Evolutionary conservation across 1,284 basidiomycete species (phyloP), one percentile per base, ranked within the genome.

Genomic region (Ceratobasidium sp.): DNA sequence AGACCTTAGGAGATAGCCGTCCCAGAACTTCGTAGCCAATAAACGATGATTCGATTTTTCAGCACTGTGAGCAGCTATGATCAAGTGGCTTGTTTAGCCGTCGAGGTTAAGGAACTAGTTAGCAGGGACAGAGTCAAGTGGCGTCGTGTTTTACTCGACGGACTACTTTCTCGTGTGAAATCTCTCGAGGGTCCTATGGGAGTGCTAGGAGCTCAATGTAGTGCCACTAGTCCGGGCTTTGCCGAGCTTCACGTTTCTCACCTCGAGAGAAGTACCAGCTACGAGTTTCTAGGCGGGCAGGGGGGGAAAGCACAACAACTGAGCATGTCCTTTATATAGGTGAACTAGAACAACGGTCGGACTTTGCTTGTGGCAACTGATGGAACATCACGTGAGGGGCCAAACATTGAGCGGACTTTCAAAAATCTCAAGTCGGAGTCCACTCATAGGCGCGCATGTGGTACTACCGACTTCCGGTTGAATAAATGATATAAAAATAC

Each of bases 381-480:
- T 39, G 8, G 58, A 20, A 5, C 28, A 13, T 58, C 35, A 61
- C 58, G 58, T 61, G 58, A 61, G 8, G 1, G 35, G 13, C 58
- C 58, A 61, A 61, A 61, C 35, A 61, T 39, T 39, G n/a, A 61
- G 58, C 58, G 58, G 58, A 61, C 58, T 61, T 61, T 61, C 6
- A 60, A 61, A 60, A 61, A n/a, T 42, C n/a, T 31, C 17, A 31
- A 10, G 49, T 28, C 31, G 20, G 58, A 11, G 17, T n/a, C 58
- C 35, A 13, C 15, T 58, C 17, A 31, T n/a, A 23, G 58, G 31
- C 31, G 35, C n/a, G 35, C n/a, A 39, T 53, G 49, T 53, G 54
- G 26, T 45, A 26, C 54, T 31, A 28, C 10, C 26, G 20, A 53
- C 17, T 17, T 47, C 17, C 42, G 42, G 42, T n/a, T 53, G 49